Conservation (phyloP, 257 asterid genomes). For the Rubia yunnanensis region DNA sequence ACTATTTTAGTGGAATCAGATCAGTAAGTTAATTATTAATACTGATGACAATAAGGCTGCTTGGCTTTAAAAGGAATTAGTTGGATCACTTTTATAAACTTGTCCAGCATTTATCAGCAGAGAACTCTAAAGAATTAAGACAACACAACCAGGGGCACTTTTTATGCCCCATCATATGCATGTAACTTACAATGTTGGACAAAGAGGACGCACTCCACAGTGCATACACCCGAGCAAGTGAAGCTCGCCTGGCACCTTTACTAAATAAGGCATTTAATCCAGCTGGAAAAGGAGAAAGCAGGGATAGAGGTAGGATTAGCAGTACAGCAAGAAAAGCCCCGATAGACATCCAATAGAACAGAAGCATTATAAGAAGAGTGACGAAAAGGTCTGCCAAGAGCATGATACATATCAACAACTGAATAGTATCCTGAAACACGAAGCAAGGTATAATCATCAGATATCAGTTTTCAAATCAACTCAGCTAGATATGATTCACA, state of each 20-base stretch:
- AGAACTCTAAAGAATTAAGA: not conserved
- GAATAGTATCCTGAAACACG: constrained; percentile 82
- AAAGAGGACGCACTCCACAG: constrained; percentile 88
- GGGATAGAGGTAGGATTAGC: constrained; percentile 84
- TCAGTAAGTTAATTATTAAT: no score
- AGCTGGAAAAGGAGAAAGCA: constrained; percentile 93
- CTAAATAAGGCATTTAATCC: constrained; percentile 91
- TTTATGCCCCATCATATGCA: not conserved
- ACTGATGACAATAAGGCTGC: no score
- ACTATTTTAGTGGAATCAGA: no score
- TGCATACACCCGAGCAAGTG: constrained; percentile 85
- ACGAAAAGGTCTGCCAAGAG: constrained; percentile 82
- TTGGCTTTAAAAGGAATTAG: not conserved
- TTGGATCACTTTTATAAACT: not conserved
- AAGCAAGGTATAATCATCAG: constrained; percentile 20
- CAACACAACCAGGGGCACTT: not conserved
- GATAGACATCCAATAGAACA: constrained; percentile 85
- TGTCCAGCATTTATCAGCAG: not conserved
- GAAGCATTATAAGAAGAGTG: constrained; percentile 69
- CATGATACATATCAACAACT: constrained; percentile 69
- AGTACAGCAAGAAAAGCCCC: constrained; percentile 87
- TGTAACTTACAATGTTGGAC: constrained; percentile 63
- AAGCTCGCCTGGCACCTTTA: constrained; percentile 78
- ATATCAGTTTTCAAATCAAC: constrained; percentile 12
- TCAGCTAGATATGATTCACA: constrained; percentile 13